Percentiles rank a stretch among this genome's conserved stretches.
phyloP scores from a whole-genome alignment of 192 early-diverging fungal species.

The Coemansia sp. region DNA sequence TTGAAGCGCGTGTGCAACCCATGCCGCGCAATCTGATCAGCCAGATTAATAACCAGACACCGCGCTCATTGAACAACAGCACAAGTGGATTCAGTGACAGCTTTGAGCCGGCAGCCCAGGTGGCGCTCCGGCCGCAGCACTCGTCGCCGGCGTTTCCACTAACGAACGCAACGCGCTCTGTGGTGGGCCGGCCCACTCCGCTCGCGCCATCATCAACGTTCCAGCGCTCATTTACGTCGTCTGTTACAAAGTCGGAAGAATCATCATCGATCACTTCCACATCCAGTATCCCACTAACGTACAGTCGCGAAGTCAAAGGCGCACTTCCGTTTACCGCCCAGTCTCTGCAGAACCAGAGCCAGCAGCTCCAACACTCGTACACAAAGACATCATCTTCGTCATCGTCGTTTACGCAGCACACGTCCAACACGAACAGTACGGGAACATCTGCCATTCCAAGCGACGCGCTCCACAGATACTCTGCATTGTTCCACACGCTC shows the following conservation, averaged over 20 bases:
- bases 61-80: background rate
- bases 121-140: slow-evolving; percentile 4
- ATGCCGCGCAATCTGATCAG: slow-evolving; percentile 26
- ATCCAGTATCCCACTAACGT: slow-evolving; percentile 7
- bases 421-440: background rate
- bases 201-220: background rate
- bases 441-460: background rate
- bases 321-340: slow-evolving; percentile 5
- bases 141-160: background rate
- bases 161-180: background rate
- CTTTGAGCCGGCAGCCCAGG: slow-evolving; percentile 22
- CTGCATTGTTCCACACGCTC: slow-evolving; percentile 28
- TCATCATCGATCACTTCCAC: background rate
- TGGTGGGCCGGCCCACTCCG: background rate
- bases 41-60: slow-evolving; percentile 18
- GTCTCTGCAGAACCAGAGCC: background rate
- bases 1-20: slow-evolving; percentile 29
- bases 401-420: background rate
- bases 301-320: slow-evolving; percentile 13
- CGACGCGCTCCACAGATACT: slow-evolving; percentile 15
- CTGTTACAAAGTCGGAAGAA: slow-evolving; percentile 5
- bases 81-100: slow-evolving; percentile 32
- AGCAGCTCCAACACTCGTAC: slow-evolving; percentile 3
- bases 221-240: slow-evolving; percentile 6
- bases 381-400: slow-evolving; percentile 1